phyloP scores from a whole-genome alignment of 2,329 filamentous ascomycete genomes.

The Neurospora crassa region DNA sequence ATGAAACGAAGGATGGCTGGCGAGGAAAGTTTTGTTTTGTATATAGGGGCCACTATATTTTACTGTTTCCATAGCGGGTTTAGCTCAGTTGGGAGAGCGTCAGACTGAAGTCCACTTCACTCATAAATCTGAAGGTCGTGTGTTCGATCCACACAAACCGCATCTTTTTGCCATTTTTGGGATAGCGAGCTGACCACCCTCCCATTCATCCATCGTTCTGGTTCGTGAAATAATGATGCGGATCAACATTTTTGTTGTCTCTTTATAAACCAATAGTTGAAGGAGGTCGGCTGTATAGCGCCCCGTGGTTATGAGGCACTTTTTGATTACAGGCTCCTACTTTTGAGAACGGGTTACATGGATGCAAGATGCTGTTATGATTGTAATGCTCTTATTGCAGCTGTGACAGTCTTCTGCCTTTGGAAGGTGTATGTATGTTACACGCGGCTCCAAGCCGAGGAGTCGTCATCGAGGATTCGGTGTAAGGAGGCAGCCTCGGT shows the following conservation, averaged over 20 bases:
- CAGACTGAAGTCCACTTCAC: not conserved
- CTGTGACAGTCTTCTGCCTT: no score
- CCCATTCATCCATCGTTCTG: not conserved
- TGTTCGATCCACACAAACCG: not conserved
- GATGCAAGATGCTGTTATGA: no score
- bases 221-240: not conserved
- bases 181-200: no score
- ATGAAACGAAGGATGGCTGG: not conserved
- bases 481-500: not conserved
- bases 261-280: no score
- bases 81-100: conserved; percentile 18
- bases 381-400: no score
- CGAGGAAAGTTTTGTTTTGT: accelerated
- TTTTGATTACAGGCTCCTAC: not conserved
- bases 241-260: not conserved
- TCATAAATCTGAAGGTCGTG: no score
- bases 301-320: not conserved
- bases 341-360: not conserved
- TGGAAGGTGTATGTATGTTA: no score
- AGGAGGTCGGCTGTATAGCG: not conserved
- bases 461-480: not conserved
- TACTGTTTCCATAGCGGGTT: conserved; percentile 13
- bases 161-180: not conserved
- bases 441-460: not conserved
- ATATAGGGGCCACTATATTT: conserved; percentile 1